A percentile compares a stretch with the other conserved stretches of the same genome.
phyloP scores from a whole-genome alignment of 306 rosid species.

The Vicia sativa region DNA sequence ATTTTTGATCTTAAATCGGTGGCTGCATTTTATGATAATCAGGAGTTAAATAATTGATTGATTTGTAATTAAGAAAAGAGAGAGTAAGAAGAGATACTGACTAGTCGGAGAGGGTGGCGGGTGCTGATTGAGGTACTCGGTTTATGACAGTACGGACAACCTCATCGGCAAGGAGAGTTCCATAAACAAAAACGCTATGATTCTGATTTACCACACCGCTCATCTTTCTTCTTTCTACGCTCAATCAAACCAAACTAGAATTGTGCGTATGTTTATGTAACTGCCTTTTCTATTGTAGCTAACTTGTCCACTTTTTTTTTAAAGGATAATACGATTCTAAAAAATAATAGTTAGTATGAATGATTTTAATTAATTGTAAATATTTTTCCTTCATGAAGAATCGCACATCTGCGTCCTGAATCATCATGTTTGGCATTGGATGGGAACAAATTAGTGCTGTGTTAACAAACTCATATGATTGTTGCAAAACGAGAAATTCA shows the following conservation, averaged over 20 bases:
- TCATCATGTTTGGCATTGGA: too few species aligned
- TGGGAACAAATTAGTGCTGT: too few species aligned
- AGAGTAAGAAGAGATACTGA: constrained; percentile 34
- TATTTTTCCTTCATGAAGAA: too few species aligned
- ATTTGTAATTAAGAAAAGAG: not conserved
- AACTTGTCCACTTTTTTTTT: too few species aligned
- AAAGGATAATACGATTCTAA: too few species aligned
- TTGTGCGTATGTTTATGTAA: too few species aligned
- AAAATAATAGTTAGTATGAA: too few species aligned
- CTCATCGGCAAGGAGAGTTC: constrained; percentile 81
- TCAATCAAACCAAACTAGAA: not conserved
- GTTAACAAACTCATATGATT: too few species aligned
- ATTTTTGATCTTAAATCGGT: constrained; percentile 76
- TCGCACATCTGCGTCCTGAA: too few species aligned
- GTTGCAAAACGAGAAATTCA: too few species aligned
- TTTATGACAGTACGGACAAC: constrained; percentile 66
- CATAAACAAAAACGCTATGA: constrained; percentile 83
- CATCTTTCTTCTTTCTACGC: not conserved
- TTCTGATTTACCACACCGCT: not conserved
- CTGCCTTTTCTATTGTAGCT: too few species aligned
- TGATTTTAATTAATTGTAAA: too few species aligned
- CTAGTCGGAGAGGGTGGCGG: constrained; percentile 65
- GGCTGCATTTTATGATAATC: constrained; percentile 45
- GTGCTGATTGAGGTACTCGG: constrained; percentile 63
- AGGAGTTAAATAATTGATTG: not conserved